Conservation (phyloP, 495 filamentous ascomycete genomes). For the Daldinia bambusicola region DNA sequence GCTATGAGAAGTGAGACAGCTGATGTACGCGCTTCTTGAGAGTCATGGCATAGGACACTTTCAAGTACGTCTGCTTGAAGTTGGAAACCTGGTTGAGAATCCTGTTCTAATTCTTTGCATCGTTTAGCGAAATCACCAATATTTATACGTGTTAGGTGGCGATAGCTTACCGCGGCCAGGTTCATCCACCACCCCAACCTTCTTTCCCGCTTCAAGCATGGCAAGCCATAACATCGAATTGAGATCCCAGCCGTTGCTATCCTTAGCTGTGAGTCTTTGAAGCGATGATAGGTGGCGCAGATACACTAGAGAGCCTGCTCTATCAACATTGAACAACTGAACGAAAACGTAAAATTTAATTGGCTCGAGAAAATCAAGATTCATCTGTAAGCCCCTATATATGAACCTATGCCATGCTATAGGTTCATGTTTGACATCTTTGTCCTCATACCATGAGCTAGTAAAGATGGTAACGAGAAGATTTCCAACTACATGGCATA, state of each 20-base stretch:
- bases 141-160: not conserved
- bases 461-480: conserved; percentile 69
- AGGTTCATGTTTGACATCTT: conserved; percentile 47
- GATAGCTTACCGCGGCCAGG: conserved; percentile 64
- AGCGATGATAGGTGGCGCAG: conserved; percentile 57
- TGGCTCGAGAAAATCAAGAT: conserved; percentile 67
- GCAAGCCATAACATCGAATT: conserved; percentile 72
- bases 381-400: conserved; percentile 55
- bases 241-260: conserved; percentile 55
- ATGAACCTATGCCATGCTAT: conserved; percentile 63
- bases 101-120: conserved; percentile 28
- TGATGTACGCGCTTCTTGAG: conserved; percentile 71
- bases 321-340: conserved; percentile 71
- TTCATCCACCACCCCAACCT: conserved; percentile 78
- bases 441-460: conserved; percentile 46
- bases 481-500: conserved; percentile 72
- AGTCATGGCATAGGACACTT: conserved; percentile 69
- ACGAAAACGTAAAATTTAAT: conserved; percentile 80
- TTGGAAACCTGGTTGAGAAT: conserved; percentile 14
- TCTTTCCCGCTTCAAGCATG: conserved; percentile 81
- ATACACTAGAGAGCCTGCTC: conserved; percentile 64
- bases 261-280: conserved; percentile 54
- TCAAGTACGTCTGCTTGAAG: conserved; percentile 51
- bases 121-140: conserved; percentile 24
- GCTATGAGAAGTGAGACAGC: conserved; percentile 79